Conservation (phyloP, 2,329 filamentous ascomycete genomes). For the Fonsecaea nubica region DNA sequence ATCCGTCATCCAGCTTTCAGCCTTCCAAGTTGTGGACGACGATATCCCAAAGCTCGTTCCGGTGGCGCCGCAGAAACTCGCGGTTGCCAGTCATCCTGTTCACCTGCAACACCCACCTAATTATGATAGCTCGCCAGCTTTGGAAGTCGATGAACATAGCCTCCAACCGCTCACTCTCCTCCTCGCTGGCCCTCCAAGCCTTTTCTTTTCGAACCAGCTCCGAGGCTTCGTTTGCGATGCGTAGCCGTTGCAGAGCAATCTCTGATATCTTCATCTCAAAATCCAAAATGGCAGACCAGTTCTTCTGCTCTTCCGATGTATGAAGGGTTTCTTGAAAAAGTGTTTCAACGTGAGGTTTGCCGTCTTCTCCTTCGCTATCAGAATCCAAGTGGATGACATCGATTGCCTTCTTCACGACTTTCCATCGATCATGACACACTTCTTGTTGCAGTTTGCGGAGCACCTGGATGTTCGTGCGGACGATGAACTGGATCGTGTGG, state of each 20-base stretch:
- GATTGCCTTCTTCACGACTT: not conserved
- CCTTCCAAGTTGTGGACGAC: slow-evolving; percentile 7
- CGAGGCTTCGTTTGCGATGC: not conserved
- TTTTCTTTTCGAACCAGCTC: not conserved
- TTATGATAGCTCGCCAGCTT: not conserved
- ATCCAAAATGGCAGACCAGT: not conserved
- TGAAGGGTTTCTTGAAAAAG: not conserved
- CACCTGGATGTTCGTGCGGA: slow-evolving; percentile 13
- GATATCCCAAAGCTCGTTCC: slow-evolving; percentile 25
- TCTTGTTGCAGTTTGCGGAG: not conserved
- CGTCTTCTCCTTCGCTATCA: not conserved
- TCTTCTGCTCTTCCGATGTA: not conserved
- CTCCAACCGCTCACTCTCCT: not conserved
- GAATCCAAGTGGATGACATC: not conserved
- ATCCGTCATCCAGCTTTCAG: not conserved
- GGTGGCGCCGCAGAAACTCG: slow-evolving; percentile 17
- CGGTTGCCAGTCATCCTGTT: slow-evolving; percentile 7
- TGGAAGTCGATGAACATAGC: not conserved
- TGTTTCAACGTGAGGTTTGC: not conserved
- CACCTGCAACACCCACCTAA: not conserved
- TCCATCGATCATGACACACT: not conserved
- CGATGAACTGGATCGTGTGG: slow-evolving; percentile 5
- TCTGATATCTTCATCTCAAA: not conserved
- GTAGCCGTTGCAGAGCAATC: slow-evolving; percentile 1
- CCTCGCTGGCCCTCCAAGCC: not conserved